Percentiles rank a stretch among this genome's conserved stretches.
phyloP scores from a whole-genome alignment of 495 filamentous ascomycete genomes.

The Aspergillus steynii region DNA sequence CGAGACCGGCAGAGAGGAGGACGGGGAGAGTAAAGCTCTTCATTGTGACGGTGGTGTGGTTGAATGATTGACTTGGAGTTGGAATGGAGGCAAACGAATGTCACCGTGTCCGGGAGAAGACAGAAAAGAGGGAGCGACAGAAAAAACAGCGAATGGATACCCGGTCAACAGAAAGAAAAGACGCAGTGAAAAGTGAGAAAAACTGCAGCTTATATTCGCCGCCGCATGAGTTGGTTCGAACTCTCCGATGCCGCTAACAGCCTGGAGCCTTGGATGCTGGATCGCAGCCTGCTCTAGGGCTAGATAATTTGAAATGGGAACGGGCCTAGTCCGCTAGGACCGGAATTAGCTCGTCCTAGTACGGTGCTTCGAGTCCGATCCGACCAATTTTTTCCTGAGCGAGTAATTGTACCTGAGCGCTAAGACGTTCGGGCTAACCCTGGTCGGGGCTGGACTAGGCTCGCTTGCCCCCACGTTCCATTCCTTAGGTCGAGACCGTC shows the following conservation, averaged over 20 bases:
- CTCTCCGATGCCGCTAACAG: not conserved
- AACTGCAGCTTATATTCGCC: not conserved
- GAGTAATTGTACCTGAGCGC: not conserved
- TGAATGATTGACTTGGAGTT: constrained; percentile 18
- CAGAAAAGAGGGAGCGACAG: not conserved
- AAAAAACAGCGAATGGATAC: not conserved
- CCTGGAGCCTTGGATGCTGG: constrained; percentile 4
- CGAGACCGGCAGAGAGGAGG: constrained; percentile 23
- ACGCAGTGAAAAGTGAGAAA: not conserved
- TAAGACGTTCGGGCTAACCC: not conserved
- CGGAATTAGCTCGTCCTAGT: not conserved
- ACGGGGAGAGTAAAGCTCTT: constrained; percentile 22
- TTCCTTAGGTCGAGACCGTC: not conserved
- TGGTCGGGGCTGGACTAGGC: not conserved
- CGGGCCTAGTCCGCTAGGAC: not conserved
- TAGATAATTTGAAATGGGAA: not conserved
- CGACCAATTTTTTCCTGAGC: not conserved
- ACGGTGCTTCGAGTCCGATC: not conserved
- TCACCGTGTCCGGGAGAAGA: not conserved
- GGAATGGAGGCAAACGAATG: constrained; percentile 4
- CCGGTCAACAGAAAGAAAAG: not conserved
- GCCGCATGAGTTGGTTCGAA: not conserved
- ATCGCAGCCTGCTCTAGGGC: not conserved
- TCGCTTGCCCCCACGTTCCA: not conserved
- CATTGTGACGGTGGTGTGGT: constrained; percentile 23